Conservation (phyloP, 1,139 yeast genomes). For the Suhomyces coccinellae region DNA sequence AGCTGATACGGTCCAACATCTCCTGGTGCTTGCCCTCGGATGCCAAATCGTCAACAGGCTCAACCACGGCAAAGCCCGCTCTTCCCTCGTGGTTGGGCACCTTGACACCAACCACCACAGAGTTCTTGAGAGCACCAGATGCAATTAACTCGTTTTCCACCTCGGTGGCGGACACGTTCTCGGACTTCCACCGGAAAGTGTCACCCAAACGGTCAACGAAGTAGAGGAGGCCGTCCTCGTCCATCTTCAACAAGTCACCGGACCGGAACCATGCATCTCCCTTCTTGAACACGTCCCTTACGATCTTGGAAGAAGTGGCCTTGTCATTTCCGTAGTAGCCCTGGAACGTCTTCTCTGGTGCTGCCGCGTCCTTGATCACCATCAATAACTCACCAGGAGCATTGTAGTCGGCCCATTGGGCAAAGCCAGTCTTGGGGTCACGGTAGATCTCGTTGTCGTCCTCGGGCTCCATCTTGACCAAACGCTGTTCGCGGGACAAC, state of each 20-base stretch:
- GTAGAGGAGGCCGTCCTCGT: constrained; percentile 68
- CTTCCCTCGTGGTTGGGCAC: constrained; percentile 92
- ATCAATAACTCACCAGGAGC: constrained; percentile 90
- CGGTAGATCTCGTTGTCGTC: constrained; percentile 74
- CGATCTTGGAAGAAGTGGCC: constrained; percentile 76
- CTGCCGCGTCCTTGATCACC: constrained; percentile 65
- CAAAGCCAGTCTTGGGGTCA: constrained; percentile 67
- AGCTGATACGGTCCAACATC: constrained; percentile 31
- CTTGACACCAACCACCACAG: constrained; percentile 86
- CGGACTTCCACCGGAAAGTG: constrained; percentile 96
- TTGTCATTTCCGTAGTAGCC: constrained; percentile 83
- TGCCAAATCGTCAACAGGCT: constrained; percentile 42
- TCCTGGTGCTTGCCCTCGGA: constrained; percentile 28
- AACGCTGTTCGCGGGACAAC: constrained; percentile 55
- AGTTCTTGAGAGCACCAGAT: constrained; percentile 55
- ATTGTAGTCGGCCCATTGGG: constrained; percentile 35
- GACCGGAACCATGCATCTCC: constrained; percentile 94
- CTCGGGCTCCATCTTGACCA: constrained; percentile 79
- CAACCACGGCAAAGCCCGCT: constrained; percentile 85
- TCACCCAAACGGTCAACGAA: constrained; percentile 95
- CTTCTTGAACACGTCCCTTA: constrained; percentile 68
- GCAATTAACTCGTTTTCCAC: constrained; percentile 77
- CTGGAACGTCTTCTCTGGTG: constrained; percentile 74
- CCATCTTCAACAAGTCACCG: constrained; percentile 79
- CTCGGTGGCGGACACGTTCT: constrained; percentile 91